A percentile compares a stretch with the other conserved stretches of the same genome.
Evolutionary conservation across 768 basidiomycete species (phyloP).

Genomic region (Tylopilus subfusipes): DNA sequence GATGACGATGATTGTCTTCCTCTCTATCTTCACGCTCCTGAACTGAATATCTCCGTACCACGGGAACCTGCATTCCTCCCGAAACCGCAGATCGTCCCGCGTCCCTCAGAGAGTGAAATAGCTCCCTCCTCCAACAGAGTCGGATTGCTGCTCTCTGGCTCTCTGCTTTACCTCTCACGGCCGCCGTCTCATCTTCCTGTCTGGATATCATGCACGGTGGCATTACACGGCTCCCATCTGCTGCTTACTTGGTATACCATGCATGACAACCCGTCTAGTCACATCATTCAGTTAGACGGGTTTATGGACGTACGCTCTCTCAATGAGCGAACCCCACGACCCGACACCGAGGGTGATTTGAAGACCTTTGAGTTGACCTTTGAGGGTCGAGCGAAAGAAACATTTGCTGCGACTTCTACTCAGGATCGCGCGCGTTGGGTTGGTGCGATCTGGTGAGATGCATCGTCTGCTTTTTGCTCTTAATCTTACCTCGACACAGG

Average conservation of each 20-base stretch:
- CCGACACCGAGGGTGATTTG: constrained; percentile 39
- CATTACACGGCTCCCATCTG: constrained; percentile 39
- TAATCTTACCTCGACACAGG: constrained; percentile 36
- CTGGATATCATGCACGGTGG: constrained; percentile 49
- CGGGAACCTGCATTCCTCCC: not conserved
- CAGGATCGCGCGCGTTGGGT: constrained; percentile 71
- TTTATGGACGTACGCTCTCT: constrained; percentile 68
- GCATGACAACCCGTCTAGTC: constrained; percentile 39
- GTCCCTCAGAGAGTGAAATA: not conserved
- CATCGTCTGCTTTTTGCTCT: not conserved
- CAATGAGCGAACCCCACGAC: constrained; percentile 45
- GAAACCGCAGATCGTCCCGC: not conserved
- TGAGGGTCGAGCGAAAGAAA: constrained; percentile 48
- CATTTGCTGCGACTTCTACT: constrained; percentile 58
- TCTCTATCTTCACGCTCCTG: constrained; percentile 3
- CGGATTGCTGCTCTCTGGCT: constrained; percentile 9
- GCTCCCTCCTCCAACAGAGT: not conserved
- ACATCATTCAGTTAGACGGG: constrained; percentile 45
- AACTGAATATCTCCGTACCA: not conserved
- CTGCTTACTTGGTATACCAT: constrained; percentile 47
- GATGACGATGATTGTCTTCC: constrained; percentile 23
- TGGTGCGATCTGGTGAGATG: constrained; percentile 63
- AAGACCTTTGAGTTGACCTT: constrained; percentile 67
- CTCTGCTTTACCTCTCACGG: constrained; percentile 49
- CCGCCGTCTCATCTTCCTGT: constrained; percentile 33